These are phyloP conservation scores for Crataegus laevigata DNA, from an alignment of 306 rosid genomes.

Conservation along the genomic window DNA sequence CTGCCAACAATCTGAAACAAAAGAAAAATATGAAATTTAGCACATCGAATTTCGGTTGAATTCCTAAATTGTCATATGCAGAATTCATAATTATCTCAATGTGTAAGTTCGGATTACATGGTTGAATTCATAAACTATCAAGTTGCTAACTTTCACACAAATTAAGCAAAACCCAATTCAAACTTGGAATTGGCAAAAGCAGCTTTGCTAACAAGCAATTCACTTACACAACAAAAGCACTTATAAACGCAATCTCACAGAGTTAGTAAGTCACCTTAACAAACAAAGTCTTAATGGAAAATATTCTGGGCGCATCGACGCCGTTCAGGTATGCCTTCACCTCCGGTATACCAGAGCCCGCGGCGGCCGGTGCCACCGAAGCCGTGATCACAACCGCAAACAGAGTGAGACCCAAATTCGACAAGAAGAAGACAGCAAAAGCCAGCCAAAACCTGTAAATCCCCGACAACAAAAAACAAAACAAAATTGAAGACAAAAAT, in stretches of 20 bases:
- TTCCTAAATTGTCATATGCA: not conserved
- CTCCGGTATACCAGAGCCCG: slow-evolving; percentile 94
- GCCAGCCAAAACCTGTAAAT: slow-evolving; percentile 55
- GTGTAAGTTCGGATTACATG: not conserved
- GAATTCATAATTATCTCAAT: not conserved
- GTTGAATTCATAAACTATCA: not conserved
- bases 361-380: slow-evolving; percentile 68
- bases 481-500: not conserved
- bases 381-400: slow-evolving; percentile 65
- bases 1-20: slow-evolving; percentile 77
- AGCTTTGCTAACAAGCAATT: not conserved
- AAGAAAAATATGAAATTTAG: not conserved
- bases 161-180: not conserved
- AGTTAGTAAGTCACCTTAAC: slow-evolving; percentile 50
- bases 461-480: not conserved
- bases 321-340: slow-evolving; percentile 96
- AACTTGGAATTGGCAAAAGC: not conserved
- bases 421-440: slow-evolving; percentile 51
- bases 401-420: slow-evolving; percentile 67
- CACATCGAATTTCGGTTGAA: not conserved
- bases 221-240: not conserved
- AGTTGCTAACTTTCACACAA: not conserved
- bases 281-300: slow-evolving; percentile 46
- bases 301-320: slow-evolving; percentile 84
- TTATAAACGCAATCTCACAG: not conserved